These are phyloP conservation scores for Barnettozyma pratensis DNA, from an alignment of 805 yeast genomes.

Conservation along the genomic window DNA sequence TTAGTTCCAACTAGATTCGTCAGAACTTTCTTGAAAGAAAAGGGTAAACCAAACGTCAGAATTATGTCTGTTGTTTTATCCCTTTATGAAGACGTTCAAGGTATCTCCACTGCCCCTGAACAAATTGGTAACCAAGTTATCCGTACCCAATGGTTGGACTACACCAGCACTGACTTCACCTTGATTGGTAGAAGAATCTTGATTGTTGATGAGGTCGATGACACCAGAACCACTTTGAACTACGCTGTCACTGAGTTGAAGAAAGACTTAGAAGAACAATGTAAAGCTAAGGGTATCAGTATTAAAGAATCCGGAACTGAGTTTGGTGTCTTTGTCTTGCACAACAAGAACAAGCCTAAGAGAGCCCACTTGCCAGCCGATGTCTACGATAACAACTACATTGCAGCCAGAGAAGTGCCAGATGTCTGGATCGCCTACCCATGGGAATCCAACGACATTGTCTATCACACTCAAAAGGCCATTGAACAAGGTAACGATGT, in stretches of 20 bases:
- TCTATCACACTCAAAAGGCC: conserved; percentile 65
- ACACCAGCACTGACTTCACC: conserved; percentile 51
- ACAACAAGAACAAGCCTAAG: conserved; percentile 69
- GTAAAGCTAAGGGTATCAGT: conserved; percentile 44
- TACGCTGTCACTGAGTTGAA: conserved; percentile 72
- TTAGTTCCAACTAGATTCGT: conserved; percentile 96
- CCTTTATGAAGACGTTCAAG: conserved; percentile 75
- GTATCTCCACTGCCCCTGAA: conserved; percentile 53
- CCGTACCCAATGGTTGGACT: conserved; percentile 83
- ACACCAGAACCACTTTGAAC: conserved; percentile 78
- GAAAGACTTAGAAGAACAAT: conserved; percentile 63
- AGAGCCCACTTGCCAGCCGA: conserved; percentile 66
- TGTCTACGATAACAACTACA: conserved; percentile 55
- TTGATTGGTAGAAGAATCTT: conserved; percentile 66
- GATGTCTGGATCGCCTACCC: conserved; percentile 86
- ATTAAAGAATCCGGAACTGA: conserved; percentile 42
- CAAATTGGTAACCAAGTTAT: conserved; percentile 61
- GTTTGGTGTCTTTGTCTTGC: conserved; percentile 73
- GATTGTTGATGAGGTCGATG: conserved; percentile 82
- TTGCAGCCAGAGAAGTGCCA: conserved; percentile 71
- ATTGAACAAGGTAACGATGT: conserved; percentile 70
- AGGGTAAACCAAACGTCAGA: conserved; percentile 82
- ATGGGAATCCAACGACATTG: conserved; percentile 79
- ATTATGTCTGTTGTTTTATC: conserved; percentile 94
- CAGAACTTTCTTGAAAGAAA: conserved; percentile 85